Percentiles rank a stretch among this genome's conserved stretches.
Conservation (phyloP, 306 rosid species). For the cucumber (Cucumis sativus) region DNA sequence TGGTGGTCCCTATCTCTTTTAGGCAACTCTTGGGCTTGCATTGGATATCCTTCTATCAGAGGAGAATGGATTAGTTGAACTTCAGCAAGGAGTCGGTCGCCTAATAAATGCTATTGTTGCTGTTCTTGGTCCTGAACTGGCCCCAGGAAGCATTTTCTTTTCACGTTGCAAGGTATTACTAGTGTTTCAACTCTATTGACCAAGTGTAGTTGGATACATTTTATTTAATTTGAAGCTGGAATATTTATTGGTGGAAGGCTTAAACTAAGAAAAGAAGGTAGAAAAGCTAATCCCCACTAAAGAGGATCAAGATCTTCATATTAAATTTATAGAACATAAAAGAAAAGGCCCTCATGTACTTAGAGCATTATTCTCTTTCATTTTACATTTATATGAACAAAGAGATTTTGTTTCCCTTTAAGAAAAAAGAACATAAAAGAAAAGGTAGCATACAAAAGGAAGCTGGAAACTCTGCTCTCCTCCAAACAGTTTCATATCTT, state of each 20-base stretch:
- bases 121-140: slow-evolving; percentile 96
- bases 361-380: too few relatives aligned
- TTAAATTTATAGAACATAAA: background rate
- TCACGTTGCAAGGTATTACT: slow-evolving; percentile 81
- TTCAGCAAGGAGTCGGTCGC: slow-evolving; percentile 97
- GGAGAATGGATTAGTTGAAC: slow-evolving; percentile 78
- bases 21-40: slow-evolving; percentile 94
- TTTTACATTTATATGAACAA: too few relatives aligned
- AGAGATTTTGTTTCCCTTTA: too few relatives aligned
- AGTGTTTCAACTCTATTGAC: background rate
- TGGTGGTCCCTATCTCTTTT: background rate
- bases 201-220: background rate
- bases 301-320: background rate
- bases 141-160: slow-evolving; percentile 95
- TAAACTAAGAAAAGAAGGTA: background rate
- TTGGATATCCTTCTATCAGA: slow-evolving; percentile 91
- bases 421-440: too few relatives aligned
- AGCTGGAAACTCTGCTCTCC: background rate
- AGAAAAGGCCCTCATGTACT: too few relatives aligned
- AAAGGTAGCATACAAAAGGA: background rate
- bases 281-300: background rate
- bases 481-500: background rate
- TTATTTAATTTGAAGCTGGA: background rate
- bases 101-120: slow-evolving; percentile 88
- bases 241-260: background rate